Evolutionary conservation across 805 yeast genomes (phyloP).

Genomic region (Lachancea fermentati): DNA sequence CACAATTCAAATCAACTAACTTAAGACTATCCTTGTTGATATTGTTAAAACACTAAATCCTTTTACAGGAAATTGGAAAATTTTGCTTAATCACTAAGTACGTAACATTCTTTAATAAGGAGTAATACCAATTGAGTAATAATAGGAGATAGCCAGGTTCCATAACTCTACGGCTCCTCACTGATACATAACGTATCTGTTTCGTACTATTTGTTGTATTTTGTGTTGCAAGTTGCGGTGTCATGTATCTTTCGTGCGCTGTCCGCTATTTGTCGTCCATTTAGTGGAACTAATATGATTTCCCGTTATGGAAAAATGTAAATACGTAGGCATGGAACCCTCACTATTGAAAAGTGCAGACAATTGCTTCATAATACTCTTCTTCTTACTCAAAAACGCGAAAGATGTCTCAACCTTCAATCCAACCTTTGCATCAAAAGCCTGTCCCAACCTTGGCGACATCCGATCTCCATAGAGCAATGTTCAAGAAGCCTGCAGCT

Average conservation of each 20-base stretch:
- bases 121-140: too few relatives aligned
- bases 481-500: slow-evolving; percentile 21
- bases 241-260: too few relatives aligned
- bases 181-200: too few relatives aligned
- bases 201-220: not conserved
- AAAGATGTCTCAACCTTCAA: slow-evolving; percentile 16
- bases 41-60: not conserved
- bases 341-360: not conserved
- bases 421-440: slow-evolving; percentile 27
- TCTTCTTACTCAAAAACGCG: not conserved
- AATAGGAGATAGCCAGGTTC: too few relatives aligned
- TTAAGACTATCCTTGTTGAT: not conserved
- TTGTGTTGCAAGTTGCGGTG: too few relatives aligned
- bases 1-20: not conserved
- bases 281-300: not conserved
- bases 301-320: slow-evolving; percentile 1
- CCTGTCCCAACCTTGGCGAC: slow-evolving; percentile 2
- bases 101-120: not conserved
- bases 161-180: too few relatives aligned
- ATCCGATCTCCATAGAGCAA: slow-evolving; percentile 19
- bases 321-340: not conserved
- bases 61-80: not conserved
- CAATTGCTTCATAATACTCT: not conserved
- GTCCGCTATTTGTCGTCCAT: not conserved
- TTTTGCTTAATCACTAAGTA: not conserved